Conservation (phyloP, 2,329 filamentous ascomycete species). For the Pseudogymnoascus sp. region DNA sequence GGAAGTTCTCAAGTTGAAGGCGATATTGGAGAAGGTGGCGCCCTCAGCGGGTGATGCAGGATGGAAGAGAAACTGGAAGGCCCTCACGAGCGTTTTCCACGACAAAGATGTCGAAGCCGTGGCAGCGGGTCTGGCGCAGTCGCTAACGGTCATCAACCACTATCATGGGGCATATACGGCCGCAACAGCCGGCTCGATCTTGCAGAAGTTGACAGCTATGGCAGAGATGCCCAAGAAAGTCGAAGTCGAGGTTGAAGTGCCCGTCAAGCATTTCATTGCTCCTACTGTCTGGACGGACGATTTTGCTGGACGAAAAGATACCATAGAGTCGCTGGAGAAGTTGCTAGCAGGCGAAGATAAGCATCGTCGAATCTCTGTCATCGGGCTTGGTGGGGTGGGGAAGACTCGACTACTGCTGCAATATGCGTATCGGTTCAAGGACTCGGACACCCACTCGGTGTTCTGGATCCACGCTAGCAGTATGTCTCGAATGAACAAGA, state of each 20-base stretch:
- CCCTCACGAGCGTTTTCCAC: not conserved
- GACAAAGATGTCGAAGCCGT: not conserved
- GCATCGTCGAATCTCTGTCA: constrained; percentile 22
- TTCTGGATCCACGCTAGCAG: constrained; percentile 39
- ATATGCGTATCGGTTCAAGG: constrained; percentile 33
- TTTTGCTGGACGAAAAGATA: not conserved
- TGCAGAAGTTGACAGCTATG: not conserved
- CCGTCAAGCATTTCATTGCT: not conserved
- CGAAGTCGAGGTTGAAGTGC: not conserved
- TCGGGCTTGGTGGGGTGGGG: constrained; percentile 35
- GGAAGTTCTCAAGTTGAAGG: not conserved
- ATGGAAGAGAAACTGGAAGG: constrained; percentile 4
- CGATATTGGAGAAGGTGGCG: not conserved
- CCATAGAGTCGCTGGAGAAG: not conserved
- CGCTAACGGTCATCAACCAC: not conserved
- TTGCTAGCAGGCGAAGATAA: not conserved
- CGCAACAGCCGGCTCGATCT: not conserved
- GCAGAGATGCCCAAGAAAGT: not conserved
- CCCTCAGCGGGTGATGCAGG: not conserved
- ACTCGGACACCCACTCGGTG: constrained; percentile 31
- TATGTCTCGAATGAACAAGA: constrained; percentile 33
- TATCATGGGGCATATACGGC: not conserved
- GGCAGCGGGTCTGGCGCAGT: not conserved
- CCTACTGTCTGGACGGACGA: not conserved
- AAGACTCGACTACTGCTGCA: constrained; percentile 37